Evolutionary conservation across 164 flowering plant species (phyloP), one percentile per base, ranked within the genome.

Genomic region (Sedum album): DNA sequence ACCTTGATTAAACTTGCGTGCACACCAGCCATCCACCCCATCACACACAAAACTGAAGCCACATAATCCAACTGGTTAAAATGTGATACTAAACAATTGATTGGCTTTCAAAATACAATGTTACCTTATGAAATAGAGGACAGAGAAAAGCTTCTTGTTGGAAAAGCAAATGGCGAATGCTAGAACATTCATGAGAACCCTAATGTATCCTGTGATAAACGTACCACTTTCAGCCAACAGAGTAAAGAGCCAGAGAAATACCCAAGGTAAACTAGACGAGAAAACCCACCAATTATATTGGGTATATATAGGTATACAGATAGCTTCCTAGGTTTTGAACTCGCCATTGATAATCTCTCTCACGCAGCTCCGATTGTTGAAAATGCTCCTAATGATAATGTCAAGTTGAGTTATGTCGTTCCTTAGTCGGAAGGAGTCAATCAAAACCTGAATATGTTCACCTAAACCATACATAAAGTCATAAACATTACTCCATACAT

Each of bases 1-100:
- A 93, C 96, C 98, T 89, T 93, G 98, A 78, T 93, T 89, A 74
- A 89, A 87, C 77, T 86, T 93, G 72, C 96, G 98, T 55, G 98
- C 98, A 80, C 87, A 83, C 94, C 94, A 89, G 69, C 98, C 98
- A 80, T 93, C 98, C 68, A 93, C 66, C 31, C 87, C 98, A 83
- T 93, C 98, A 70, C 91, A 88, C 0, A 84, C 94, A 81, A 93
- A 93, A 83, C 98, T 93, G 87, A 66, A 79, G 30, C 28, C 28
- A 65, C 2, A 65, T 36, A 33, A 17, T 20, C 30, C 23, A n/a
- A 35, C 46, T 5, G 20, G 39, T 31, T 62, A n/a, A 62, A 18
- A 15, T 18, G 18, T 17, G 21, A 62, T 31, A 31, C 41, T n/a
- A 62, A 62, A 31, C 35, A 28, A 2, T 8, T 20, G 28, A 30